These are phyloP conservation scores for Tulasnella calospora DNA, from an alignment of 768 basidiomycete species.

Conservation along the genomic window DNA sequence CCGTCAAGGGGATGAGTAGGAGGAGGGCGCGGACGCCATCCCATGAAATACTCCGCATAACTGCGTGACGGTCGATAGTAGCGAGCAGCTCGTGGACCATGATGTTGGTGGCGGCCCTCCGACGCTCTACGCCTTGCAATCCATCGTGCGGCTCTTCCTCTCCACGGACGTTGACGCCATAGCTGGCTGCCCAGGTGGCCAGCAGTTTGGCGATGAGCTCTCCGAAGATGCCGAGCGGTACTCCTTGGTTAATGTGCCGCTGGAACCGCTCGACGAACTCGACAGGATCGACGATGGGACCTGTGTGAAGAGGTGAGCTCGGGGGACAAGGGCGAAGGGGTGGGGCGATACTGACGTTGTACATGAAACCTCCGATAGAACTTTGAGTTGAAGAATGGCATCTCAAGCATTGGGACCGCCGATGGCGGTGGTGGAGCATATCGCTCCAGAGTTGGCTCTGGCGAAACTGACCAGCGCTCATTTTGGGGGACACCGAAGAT, in stretches of 20 bases:
- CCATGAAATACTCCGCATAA: conserved; percentile 77
- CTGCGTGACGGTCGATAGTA: conserved; percentile 71
- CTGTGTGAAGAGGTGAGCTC: conserved; percentile 41
- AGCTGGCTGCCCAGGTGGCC: conserved; percentile 84
- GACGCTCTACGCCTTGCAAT: conserved; percentile 37
- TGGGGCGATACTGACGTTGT: conserved; percentile 56
- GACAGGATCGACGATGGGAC: conserved; percentile 75
- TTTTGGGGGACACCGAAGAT: conserved; percentile 4
- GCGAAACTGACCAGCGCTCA: not conserved
- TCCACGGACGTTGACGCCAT: conserved; percentile 79
- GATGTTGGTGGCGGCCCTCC: conserved; percentile 54
- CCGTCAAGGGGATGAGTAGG: conserved; percentile 74
- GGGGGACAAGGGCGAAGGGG: not conserved
- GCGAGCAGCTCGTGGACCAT: conserved; percentile 74
- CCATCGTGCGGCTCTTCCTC: conserved; percentile 44
- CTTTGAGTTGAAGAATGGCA: conserved; percentile 74
- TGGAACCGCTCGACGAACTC: conserved; percentile 69
- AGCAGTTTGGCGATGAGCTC: conserved; percentile 72
- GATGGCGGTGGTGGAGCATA: conserved; percentile 46
- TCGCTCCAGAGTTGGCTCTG: conserved; percentile 31
- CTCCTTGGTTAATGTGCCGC: conserved; percentile 37
- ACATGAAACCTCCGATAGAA: conserved; percentile 83
- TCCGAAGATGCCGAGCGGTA: conserved; percentile 63
- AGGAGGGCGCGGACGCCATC: conserved; percentile 80
- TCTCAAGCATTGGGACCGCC: conserved; percentile 62